These are phyloP conservation scores for Citeromyces hawaiiensis DNA, from an alignment of 1,139 yeast species.

Conservation along the genomic window DNA sequence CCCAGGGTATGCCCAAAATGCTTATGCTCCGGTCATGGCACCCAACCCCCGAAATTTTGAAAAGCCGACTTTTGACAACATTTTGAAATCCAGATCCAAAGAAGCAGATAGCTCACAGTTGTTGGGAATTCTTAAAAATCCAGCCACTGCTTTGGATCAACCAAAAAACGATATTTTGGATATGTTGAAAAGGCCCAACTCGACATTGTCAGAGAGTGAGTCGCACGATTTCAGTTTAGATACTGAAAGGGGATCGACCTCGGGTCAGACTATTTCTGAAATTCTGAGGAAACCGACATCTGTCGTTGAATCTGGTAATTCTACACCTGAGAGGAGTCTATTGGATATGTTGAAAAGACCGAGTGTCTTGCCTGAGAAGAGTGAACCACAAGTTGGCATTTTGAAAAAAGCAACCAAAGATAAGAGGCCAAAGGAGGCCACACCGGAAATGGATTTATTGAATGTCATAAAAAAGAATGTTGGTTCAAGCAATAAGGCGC, in stretches of 20 bases:
- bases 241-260: neutral
- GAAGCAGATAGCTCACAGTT: constrained; percentile 36
- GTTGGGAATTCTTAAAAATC: constrained; percentile 31
- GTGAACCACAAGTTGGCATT: neutral
- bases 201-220: neutral
- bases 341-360: neutral
- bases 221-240: neutral
- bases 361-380: neutral
- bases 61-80: constrained; percentile 25
- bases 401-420: neutral
- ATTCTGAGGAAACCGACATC: neutral
- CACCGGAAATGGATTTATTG: neutral
- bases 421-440: neutral
- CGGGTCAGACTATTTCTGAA: neutral
- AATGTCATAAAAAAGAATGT: neutral
- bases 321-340: neutral
- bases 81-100: constrained; percentile 18
- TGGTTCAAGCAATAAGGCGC: neutral
- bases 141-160: constrained; percentile 4
- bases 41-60: constrained; percentile 32
- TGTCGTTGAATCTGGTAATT: neutral
- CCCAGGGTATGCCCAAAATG: constrained; percentile 10
- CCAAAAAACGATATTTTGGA: constrained; percentile 2
- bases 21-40: constrained; percentile 18
- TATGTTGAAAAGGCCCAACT: constrained; percentile 6